A percentile compares a stretch with the other conserved stretches of the same genome.
Conservation (phyloP, 768 basidiomycete genomes). For the Filobasidium floriforme region DNA sequence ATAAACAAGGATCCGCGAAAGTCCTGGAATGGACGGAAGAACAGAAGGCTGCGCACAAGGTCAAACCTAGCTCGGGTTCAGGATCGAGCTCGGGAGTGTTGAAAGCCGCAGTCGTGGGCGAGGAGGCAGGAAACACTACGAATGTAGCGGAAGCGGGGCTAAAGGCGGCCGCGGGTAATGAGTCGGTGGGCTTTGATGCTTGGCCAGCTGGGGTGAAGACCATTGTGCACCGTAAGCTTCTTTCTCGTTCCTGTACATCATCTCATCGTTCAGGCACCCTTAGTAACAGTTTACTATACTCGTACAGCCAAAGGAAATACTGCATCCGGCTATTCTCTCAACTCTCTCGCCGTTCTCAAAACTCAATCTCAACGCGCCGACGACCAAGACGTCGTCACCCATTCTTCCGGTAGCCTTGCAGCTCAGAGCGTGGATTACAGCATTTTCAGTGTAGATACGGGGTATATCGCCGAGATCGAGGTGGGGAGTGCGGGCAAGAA, state of each 20-base stretch:
- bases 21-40: background rate
- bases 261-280: too few species aligned
- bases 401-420: background rate
- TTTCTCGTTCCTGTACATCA: background rate
- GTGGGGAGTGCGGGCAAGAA: background rate
- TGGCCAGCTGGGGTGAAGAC: background rate
- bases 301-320: background rate
- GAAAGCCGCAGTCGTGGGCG: too few species aligned
- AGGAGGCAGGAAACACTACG: too few species aligned
- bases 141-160: background rate
- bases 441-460: background rate
- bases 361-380: background rate
- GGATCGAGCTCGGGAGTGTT: too few species aligned
- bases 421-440: background rate
- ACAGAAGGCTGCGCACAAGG: background rate
- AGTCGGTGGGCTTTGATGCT: background rate
- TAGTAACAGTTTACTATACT: background rate
- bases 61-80: background rate
- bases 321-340: background rate
- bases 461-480: background rate
- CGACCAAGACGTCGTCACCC: background rate
- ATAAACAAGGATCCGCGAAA: background rate
- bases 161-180: background rate
- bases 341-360: background rate
- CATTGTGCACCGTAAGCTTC: background rate